Conservation (phyloP, 768 basidiomycete genomes). For the Stropharia rugosoannulata region DNA sequence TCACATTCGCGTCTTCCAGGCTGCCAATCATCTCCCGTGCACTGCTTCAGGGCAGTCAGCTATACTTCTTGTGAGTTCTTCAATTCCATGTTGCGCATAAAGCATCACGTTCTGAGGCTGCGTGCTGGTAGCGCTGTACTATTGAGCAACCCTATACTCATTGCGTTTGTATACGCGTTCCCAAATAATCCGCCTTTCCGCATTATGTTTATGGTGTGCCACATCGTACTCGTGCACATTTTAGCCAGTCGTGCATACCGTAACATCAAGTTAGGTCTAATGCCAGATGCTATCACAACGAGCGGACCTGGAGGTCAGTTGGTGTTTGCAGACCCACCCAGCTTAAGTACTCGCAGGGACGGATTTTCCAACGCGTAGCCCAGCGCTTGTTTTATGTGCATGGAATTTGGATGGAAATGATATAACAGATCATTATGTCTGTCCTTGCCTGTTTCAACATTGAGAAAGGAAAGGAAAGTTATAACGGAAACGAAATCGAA, state of each 20-base stretch:
- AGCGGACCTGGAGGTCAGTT: no score
- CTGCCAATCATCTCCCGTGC: conserved; percentile 5
- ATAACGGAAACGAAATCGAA: background rate
- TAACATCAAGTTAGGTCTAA: conserved; percentile 5
- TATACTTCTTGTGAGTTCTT: conserved; percentile 21
- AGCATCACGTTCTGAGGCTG: background rate
- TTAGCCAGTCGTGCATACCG: conserved; percentile 11
- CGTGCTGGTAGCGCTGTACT: conserved; percentile 4
- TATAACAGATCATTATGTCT: background rate
- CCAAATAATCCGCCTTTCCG: background rate
- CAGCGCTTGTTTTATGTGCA: no score
- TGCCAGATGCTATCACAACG: background rate
- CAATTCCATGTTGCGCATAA: no score
- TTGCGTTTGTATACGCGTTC: conserved; percentile 1
- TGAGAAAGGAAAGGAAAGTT: background rate
- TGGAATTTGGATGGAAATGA: background rate
- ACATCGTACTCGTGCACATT: conserved; percentile 12
- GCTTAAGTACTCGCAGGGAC: no score
- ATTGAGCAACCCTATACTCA: conserved; percentile 7
- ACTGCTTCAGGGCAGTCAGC: conserved; percentile 22
- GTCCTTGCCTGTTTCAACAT: background rate
- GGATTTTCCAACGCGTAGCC: no score
- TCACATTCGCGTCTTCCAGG: conserved; percentile 17
- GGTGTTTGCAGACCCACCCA: no score
- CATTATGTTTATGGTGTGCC: conserved; percentile 11